Conservation (phyloP, 176 grass and related monocot genomes). For the Cocos nucifera region DNA sequence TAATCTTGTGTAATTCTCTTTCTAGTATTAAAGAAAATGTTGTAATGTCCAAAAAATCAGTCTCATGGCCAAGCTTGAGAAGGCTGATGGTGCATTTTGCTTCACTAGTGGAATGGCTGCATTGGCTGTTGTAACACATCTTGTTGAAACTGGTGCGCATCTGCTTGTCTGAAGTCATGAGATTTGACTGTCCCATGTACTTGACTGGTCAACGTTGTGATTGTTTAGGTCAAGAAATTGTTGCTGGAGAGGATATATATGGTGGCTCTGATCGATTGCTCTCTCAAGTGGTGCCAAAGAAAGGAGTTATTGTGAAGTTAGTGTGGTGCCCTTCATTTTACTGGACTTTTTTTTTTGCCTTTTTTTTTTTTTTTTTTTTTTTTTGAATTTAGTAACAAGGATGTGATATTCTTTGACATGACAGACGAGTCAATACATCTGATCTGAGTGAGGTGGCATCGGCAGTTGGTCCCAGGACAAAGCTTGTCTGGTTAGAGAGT, state of each 20-base stretch:
- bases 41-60: slow-evolving; percentile 22
- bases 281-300: slow-evolving; percentile 76
- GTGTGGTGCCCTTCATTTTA: slow-evolving; percentile 30
- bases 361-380: background rate
- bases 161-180: slow-evolving; percentile 1
- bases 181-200: background rate
- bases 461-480: slow-evolving; percentile 62
- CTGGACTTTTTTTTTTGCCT: background rate
- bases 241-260: slow-evolving; percentile 96
- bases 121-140: slow-evolving; percentile 57
- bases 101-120: slow-evolving; percentile 99
- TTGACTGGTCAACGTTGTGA: background rate
- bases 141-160: slow-evolving; percentile 54
- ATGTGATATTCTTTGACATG: slow-evolving; percentile 20
- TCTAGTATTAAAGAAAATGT: slow-evolving; percentile 15
- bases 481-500: slow-evolving; percentile 90
- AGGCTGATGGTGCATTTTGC: slow-evolving; percentile 94
- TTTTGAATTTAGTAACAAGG: slow-evolving; percentile 23
- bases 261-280: slow-evolving; percentile 92
- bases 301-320: slow-evolving; percentile 87
- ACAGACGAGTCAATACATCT: slow-evolving; percentile 75
- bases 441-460: slow-evolving; percentile 48
- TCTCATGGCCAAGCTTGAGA: slow-evolving; percentile 92
- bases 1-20: too few species aligned
- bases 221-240: slow-evolving; percentile 75